Percentiles rank a stretch among this genome's conserved stretches.
These are phyloP conservation scores for Melanomma pulvis-pyrius DNA, from an alignment of 495 filamentous ascomycete species.

Conservation along the genomic window DNA sequence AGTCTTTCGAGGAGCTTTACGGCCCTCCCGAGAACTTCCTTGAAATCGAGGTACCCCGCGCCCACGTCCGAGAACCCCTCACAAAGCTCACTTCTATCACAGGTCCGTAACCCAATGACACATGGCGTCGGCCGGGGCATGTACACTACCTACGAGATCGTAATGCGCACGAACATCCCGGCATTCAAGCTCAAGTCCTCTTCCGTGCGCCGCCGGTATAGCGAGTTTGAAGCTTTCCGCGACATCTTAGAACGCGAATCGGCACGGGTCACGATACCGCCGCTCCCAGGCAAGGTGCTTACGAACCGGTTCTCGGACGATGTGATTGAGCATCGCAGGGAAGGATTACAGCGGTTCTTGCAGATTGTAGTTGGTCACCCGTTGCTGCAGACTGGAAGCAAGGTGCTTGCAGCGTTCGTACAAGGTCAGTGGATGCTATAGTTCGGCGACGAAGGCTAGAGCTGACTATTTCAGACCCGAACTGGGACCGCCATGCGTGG, in stretches of 20 bases:
- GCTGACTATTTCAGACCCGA: constrained; percentile 31
- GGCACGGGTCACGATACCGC: constrained; percentile 92
- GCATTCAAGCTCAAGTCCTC: constrained; percentile 92
- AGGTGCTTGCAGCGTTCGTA: constrained; percentile 92
- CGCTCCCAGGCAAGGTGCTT: constrained; percentile 94
- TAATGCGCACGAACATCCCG: constrained; percentile 96
- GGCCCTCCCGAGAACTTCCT: constrained; percentile 98
- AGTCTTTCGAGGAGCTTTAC: constrained; percentile 99
- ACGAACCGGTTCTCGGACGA: constrained; percentile 98
- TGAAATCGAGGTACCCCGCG: constrained; percentile 80
- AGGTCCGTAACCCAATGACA: constrained; percentile 95
- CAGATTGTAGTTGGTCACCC: constrained; percentile 98
- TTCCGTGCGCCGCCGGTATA: constrained; percentile 88
- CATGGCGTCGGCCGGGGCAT: constrained; percentile 92
- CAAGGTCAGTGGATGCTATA: constrained; percentile 67
- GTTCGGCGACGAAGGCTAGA: neutral
- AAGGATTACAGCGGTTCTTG: constrained; percentile 91
- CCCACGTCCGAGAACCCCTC: neutral
- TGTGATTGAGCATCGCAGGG: constrained; percentile 92
- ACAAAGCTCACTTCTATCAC: constrained; percentile 19
- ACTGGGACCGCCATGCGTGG: constrained; percentile 41
- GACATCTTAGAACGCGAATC: constrained; percentile 96
- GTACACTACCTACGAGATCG: constrained; percentile 98
- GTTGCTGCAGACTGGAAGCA: constrained; percentile 94
- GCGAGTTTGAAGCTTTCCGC: constrained; percentile 97